phyloP scores from a whole-genome alignment of 768 basidiomycete genomes.

The Piloderma croceum region DNA sequence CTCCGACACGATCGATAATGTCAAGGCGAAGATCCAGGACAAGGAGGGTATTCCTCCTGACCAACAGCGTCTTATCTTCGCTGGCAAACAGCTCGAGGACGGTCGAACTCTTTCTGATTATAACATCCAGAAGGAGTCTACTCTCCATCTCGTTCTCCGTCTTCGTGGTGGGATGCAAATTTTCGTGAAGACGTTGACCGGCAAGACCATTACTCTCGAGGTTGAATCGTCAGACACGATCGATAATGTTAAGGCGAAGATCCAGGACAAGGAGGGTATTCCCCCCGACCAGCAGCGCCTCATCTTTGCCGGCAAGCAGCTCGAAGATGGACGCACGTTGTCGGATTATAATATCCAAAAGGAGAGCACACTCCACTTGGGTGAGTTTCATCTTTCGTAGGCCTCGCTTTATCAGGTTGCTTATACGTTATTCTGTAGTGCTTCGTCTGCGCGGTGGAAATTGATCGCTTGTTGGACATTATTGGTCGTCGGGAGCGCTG shows the following conservation, averaged over 20 bases:
- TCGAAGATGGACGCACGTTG: constrained; percentile 73
- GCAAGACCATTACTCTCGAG: constrained; percentile 73
- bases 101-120: constrained; percentile 85
- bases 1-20: constrained; percentile 89
- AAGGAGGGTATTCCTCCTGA: constrained; percentile 82
- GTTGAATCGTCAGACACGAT: constrained; percentile 74
- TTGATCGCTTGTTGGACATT: constrained; percentile 21
- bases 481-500: background rate
- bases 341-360: constrained; percentile 78
- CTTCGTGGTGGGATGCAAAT: constrained; percentile 71
- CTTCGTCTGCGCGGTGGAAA: constrained; percentile 79
- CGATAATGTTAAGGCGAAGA: constrained; percentile 73
- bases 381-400: constrained; percentile 12
- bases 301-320: constrained; percentile 78
- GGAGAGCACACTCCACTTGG: constrained; percentile 64
- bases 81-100: constrained; percentile 92
- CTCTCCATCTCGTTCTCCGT: constrained; percentile 69
- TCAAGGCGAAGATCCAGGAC: constrained; percentile 78
- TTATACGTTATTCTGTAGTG: constrained; percentile 30
- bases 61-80: constrained; percentile 88
- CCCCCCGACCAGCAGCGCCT: constrained; percentile 74
- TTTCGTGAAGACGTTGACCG: constrained; percentile 67
- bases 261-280: constrained; percentile 78
- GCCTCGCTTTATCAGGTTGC: background rate
- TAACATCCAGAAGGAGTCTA: constrained; percentile 79